Base-by-base conservation (phyloP, 2,329 filamentous ascomycete species). In the Pseudogymnoascus sp. region DNA sequence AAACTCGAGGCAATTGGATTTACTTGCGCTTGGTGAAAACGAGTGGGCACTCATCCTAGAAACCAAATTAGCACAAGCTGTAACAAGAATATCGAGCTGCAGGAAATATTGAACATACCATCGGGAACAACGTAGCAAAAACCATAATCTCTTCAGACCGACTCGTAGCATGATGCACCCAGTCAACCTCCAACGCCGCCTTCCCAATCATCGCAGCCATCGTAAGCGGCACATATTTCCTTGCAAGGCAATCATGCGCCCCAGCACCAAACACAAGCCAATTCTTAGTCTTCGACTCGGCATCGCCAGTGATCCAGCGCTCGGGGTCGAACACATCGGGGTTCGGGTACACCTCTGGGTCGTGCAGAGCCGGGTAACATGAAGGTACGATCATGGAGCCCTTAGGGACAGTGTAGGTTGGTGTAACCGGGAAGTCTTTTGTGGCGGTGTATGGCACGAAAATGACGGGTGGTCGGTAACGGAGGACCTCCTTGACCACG, bases 191-290 rank as follows among this genome's bases (percentile, higher is more conserved):
- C 62, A 83, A 40, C 4, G 77, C 70, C 0, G 80, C 81, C 67
- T 81, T 82, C 1, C 80, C 80, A 70, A 82, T 80, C 78, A 82
- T 81, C 1, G 70, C 76, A 0, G 79, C 77, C 78, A 83, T 78
- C 0, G 77, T 76, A 0, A 83, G 72, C 10, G 78, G 80, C 13
- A 82, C 80, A 64, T 82, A 83, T 61, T 72, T 75, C 56, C 75
- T 72, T 0, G 80, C 80, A 1, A 82, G 72, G 64, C 80, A 82
- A 24, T 81, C 78, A 65, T 83, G 81, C 0, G 80, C 68, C 0
- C 81, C 81, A 0, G 79, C 74, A 1, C 81, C 81, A 67, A 83
- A 83, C 0, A 83, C 80, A 1, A 83, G 73, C 79, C 80, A 83
- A 61, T 82, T 82, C 68, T 79, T 81, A 0, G 76, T 80, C 69